These are phyloP conservation scores for Hymenoscyphus linearis DNA, from an alignment of 2,329 filamentous ascomycete species.

Conservation along the genomic window DNA sequence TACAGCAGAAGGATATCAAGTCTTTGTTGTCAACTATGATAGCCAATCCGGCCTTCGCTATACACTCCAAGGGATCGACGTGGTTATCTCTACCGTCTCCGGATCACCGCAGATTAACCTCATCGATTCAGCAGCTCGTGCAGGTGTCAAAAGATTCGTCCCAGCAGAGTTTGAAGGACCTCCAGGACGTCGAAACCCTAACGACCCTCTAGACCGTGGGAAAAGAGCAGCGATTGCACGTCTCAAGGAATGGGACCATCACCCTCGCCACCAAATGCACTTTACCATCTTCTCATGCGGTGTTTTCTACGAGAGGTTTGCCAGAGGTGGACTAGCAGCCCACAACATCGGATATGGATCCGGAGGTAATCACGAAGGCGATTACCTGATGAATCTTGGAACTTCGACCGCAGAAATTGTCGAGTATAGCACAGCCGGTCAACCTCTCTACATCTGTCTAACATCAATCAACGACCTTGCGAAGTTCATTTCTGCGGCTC, in stretches of 20 bases:
- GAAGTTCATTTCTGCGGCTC: slow-evolving; percentile 63
- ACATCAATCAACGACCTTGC: slow-evolving; percentile 67
- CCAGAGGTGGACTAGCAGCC: slow-evolving; percentile 57
- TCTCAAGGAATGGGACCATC: slow-evolving; percentile 48
- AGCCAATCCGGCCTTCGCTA: slow-evolving; percentile 54
- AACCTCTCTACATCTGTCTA: slow-evolving; percentile 54
- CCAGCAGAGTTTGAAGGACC: slow-evolving; percentile 72
- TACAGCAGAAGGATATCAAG: slow-evolving; percentile 48
- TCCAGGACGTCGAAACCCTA: slow-evolving; percentile 45
- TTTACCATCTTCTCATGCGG: slow-evolving; percentile 71
- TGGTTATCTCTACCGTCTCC: slow-evolving; percentile 69
- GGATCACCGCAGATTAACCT: slow-evolving; percentile 62
- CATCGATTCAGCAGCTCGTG: slow-evolving; percentile 64
- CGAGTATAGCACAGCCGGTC: slow-evolving; percentile 44
- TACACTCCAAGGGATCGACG: slow-evolving; percentile 65
- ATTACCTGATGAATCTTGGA: slow-evolving; percentile 61
- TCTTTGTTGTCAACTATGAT: slow-evolving; percentile 63
- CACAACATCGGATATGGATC: slow-evolving; percentile 54
- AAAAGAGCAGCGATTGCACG: slow-evolving; percentile 51
- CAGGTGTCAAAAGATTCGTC: slow-evolving; percentile 62
- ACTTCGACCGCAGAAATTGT: slow-evolving; percentile 55
- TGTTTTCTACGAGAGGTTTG: slow-evolving; percentile 71
- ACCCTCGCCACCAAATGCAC: slow-evolving; percentile 47
- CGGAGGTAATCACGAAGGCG: slow-evolving; percentile 49
- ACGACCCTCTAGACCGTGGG: slow-evolving; percentile 57